phyloP scores from a whole-genome alignment of 2,329 filamentous ascomycete species.

The Diaporthe citrichinensis region DNA sequence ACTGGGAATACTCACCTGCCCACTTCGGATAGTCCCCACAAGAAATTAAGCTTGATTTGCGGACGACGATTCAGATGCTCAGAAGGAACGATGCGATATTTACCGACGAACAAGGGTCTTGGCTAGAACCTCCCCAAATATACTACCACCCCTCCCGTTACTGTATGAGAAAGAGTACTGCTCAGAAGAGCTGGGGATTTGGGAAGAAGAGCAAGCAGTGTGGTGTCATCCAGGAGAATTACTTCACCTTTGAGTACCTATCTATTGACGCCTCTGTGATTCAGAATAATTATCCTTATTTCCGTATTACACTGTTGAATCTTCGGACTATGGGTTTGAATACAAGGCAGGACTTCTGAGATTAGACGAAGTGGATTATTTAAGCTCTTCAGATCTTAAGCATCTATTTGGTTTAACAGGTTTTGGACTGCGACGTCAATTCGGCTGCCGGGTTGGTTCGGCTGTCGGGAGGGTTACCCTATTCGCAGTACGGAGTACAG shows the following conservation, averaged over 20 bases:
- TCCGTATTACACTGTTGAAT: no score
- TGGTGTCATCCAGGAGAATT: background rate
- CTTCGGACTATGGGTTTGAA: no score
- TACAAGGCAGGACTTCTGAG: background rate
- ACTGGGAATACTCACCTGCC: background rate
- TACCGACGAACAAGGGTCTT: background rate
- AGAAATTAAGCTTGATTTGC: background rate
- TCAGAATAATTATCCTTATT: no score
- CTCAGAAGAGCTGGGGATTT: background rate
- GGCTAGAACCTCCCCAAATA: background rate
- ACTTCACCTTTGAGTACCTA: no score
- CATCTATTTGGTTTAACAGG: background rate
- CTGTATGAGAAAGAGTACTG: background rate
- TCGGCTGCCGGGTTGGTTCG: background rate
- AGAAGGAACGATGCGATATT: background rate
- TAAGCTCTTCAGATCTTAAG: background rate
- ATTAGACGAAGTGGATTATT: background rate
- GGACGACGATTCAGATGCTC: background rate
- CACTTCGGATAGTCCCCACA: background rate
- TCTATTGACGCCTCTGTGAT: no score
- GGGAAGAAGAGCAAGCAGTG: background rate
- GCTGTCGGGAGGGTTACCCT: background rate
- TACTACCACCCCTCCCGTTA: background rate
- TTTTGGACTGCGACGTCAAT: background rate
- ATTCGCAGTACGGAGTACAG: no score